Percentiles rank a stretch among this genome's conserved stretches.
phyloP scores from a whole-genome alignment of 1,284 basidiomycete species.

The Farysia itapuensis region DNA sequence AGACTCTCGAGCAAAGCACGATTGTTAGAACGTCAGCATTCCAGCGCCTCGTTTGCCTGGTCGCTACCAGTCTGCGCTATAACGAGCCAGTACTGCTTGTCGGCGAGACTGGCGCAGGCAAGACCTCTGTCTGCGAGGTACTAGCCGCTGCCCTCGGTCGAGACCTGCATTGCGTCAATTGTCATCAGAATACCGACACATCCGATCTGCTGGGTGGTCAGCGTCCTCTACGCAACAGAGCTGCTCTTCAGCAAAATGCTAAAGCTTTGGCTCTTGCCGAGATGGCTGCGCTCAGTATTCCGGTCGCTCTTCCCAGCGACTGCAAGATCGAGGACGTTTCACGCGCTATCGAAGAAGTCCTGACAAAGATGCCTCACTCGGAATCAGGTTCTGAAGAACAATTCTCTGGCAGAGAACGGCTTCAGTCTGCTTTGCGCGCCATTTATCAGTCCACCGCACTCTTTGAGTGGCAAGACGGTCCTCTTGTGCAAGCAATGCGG shows the following conservation, averaged over 20 bases:
- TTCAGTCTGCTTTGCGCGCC: constrained; percentile 64
- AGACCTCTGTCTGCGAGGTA: constrained; percentile 94
- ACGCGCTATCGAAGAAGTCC: constrained; percentile 9
- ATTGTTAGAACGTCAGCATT: constrained; percentile 91
- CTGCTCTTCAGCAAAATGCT: constrained; percentile 60
- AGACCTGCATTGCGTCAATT: constrained; percentile 78
- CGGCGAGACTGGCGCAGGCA: constrained; percentile 95
- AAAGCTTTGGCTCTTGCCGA: constrained; percentile 50
- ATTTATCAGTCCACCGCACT: constrained; percentile 67
- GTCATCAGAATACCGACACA: constrained; percentile 99
- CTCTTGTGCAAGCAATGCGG: constrained; percentile 88
- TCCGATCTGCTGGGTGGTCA: constrained; percentile 94
- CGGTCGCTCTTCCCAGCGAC: constrained; percentile 10
- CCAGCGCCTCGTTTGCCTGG: constrained; percentile 82
- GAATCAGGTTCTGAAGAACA: constrained; percentile 1
- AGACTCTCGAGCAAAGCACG: constrained; percentile 62
- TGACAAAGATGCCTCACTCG: constrained; percentile 9
- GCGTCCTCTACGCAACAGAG: constrained; percentile 84
- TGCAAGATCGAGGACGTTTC: constrained; percentile 28
- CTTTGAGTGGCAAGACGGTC: constrained; percentile 96
- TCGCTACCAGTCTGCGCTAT: constrained; percentile 79
- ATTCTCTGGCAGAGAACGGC: constrained; percentile 3
- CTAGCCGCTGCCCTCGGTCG: constrained; percentile 73
- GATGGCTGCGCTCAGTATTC: constrained; percentile 27
- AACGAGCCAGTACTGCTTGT: constrained; percentile 97